Conservation (phyloP, 1,139 yeast species). For the Blastobotrys elegans region DNA sequence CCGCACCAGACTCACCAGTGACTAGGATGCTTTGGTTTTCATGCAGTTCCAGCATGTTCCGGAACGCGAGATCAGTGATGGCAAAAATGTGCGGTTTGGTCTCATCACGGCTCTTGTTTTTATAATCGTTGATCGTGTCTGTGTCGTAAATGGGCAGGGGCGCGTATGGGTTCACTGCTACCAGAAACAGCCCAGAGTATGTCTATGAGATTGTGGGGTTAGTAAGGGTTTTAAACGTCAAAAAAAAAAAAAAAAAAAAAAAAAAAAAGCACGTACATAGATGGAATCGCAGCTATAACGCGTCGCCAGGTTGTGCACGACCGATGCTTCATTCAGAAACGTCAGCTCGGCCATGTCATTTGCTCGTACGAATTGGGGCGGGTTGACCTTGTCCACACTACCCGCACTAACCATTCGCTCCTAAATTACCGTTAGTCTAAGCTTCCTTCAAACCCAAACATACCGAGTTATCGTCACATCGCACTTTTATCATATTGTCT, state of each 20-base stretch:
- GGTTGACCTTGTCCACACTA: constrained; percentile 63
- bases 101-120: constrained; percentile 42
- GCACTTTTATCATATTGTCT: constrained; percentile 48
- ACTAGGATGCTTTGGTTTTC: constrained; percentile 88
- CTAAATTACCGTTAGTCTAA: constrained; percentile 21
- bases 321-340: constrained; percentile 90
- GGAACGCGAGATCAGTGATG: constrained; percentile 81
- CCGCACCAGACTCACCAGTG: constrained; percentile 98
- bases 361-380: constrained; percentile 86
- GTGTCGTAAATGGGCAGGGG: constrained; percentile 67
- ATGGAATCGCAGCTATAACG: constrained; percentile 77
- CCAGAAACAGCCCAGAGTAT: constrained; percentile 81
- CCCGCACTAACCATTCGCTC: constrained; percentile 43
- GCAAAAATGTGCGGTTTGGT: constrained; percentile 86
- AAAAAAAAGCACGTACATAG: constrained; percentile 38
- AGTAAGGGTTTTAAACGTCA: constrained; percentile 2
- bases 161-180: constrained; percentile 92
- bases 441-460: constrained; percentile 19
- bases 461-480: constrained; percentile 46
- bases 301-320: constrained; percentile 70
- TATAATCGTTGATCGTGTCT: constrained; percentile 52
- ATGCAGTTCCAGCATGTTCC: constrained; percentile 62
- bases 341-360: constrained; percentile 96
- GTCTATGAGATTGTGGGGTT: constrained; percentile 36
- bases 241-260: neutral